Evolutionary conservation across 139 green algal species (phyloP).

Genomic region (Chlamydomonas sp.): DNA sequence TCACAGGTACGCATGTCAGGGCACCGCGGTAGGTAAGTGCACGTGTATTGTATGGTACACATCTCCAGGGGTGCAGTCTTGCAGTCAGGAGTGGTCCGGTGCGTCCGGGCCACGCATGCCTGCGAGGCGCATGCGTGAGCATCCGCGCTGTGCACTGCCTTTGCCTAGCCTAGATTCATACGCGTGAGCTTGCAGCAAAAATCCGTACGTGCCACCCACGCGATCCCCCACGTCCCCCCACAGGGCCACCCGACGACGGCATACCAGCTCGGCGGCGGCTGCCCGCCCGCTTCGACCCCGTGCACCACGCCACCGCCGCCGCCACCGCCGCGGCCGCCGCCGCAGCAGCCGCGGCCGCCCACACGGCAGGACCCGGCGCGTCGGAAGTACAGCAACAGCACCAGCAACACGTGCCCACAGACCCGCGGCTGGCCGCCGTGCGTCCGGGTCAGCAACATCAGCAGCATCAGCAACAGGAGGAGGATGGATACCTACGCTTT

Average conservation of each 20-base stretch:
- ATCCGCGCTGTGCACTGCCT: too few species aligned
- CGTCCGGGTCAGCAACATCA: background rate
- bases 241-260: background rate
- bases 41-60: too few species aligned
- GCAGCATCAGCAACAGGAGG: background rate
- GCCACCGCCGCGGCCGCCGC: background rate
- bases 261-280: background rate
- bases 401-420: background rate
- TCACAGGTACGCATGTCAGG: too few species aligned
- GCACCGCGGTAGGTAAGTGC: too few species aligned
- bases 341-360: too few species aligned
- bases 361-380: background rate
- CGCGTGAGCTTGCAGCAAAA: background rate
- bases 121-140: too few species aligned
- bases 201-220: too few species aligned
- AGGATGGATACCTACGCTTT: too few species aligned
- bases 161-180: background rate
- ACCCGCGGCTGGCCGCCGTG: background rate
- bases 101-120: too few species aligned
- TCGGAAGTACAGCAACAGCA: background rate
- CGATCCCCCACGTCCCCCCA: too few species aligned
- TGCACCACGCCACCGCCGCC: background rate
- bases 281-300: background rate
- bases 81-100: too few species aligned
- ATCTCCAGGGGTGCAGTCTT: too few species aligned